phyloP scores from a whole-genome alignment of 305 asterid genomes.

The Fraxinus baroniana region DNA sequence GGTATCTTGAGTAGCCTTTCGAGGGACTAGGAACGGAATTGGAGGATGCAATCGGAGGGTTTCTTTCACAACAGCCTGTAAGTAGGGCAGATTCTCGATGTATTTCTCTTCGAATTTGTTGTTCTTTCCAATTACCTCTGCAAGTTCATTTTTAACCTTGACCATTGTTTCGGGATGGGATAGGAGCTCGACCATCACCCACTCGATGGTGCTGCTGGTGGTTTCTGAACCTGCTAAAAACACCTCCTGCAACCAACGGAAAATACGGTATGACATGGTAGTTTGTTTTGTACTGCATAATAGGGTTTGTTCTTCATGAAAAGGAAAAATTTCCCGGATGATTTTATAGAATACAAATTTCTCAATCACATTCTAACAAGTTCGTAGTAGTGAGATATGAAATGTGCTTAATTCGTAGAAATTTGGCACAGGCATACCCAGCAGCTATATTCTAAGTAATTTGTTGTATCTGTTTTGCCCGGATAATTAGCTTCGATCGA shows the following conservation, averaged over 20 bases:
- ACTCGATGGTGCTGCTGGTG: slow-evolving; percentile 52
- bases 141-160: slow-evolving; percentile 49
- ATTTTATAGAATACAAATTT: not conserved
- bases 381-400: not conserved
- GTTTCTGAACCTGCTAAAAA: slow-evolving; percentile 68
- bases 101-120: slow-evolving; percentile 42
- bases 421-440: not conserved
- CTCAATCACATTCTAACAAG: not conserved
- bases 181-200: slow-evolving; percentile 65
- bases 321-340: not conserved
- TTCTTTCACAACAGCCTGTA: slow-evolving; percentile 48
- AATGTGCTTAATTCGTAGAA: not conserved
- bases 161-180: slow-evolving; percentile 46
- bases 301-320: not conserved
- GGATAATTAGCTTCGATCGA: not conserved
- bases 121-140: slow-evolving; percentile 38
- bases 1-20: slow-evolving; percentile 51
- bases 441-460: not conserved
- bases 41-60: slow-evolving; percentile 55
- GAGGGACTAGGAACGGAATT: slow-evolving; percentile 54
- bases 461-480: not conserved
- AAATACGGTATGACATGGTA: not conserved
- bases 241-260: slow-evolving; percentile 45
- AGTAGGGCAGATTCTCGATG: slow-evolving; percentile 40
- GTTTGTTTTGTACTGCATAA: not conserved